Percentiles rank a stretch among this genome's conserved stretches.
Conservation (phyloP, 176 grass and related monocot species). For the Panicum miliaceum region DNA sequence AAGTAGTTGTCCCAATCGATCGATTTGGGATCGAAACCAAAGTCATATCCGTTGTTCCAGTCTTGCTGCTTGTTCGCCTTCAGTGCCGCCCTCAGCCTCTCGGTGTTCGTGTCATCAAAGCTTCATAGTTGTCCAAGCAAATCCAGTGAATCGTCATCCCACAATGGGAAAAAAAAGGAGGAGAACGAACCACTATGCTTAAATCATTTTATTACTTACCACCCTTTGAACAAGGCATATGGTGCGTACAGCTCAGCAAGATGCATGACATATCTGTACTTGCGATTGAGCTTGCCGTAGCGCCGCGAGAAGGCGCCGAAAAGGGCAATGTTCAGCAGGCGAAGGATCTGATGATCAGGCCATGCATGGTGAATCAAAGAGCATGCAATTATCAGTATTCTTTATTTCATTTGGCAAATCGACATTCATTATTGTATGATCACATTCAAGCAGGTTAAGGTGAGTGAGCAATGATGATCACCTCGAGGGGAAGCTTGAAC, state of each 20-base stretch:
- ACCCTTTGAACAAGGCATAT: conserved; percentile 48
- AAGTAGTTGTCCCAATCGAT: conserved; percentile 40
- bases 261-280: conserved; percentile 49
- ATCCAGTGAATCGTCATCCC: neutral
- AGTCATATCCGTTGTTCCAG: neutral
- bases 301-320: conserved; percentile 11
- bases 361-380: neutral
- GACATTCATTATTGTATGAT: neutral
- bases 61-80: neutral
- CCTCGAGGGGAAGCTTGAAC: conserved; percentile 59
- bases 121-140: neutral
- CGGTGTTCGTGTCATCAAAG: conserved; percentile 29
- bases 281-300: conserved; percentile 1
- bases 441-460: neutral
- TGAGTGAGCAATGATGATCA: neutral
- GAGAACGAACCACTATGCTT: neutral
- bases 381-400: no score
- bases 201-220: neutral
- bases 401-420: neutral
- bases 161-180: neutral
- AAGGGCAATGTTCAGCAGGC: conserved; percentile 19
- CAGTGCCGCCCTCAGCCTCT: neutral
- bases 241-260: conserved; percentile 58
- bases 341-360: conserved; percentile 40
- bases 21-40: conserved; percentile 18